Base-by-base conservation (phyloP, 768 basidiomycete genomes). In the Coprinopsis sp. region DNA sequence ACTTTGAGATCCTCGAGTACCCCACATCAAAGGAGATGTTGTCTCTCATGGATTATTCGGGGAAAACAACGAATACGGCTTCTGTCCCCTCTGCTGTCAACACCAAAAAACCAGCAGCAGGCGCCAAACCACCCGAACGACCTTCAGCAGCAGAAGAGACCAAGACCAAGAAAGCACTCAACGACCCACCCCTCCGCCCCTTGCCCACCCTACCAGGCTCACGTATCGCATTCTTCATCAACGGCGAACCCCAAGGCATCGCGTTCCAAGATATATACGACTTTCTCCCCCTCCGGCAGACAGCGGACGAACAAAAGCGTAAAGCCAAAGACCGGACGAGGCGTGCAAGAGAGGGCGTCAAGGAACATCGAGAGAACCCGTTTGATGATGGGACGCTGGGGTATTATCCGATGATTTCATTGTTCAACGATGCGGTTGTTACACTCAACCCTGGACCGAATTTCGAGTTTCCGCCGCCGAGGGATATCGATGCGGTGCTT, bases 361-460 rank as follows among this genome's bases (percentile, higher is more conserved):
- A 83, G 43, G 82, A 87, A 56, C 84, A 86, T 59, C 76, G 76
- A 49, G 87, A 90, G 65, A 93, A 93, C 51, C 78, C 78, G 2
- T 89, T 91, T 57, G 93, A 99, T 62, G 96, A 99, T 62, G 96
- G 95, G 16, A 83, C 87, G 16, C 69, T 96, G 5, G 96, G 96
- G 1, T 99, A 99, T 65, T 98, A 92, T 62, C 92, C 95, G 0
- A 84, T 97, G 69, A 79, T 96, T 53, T 95, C 91, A 3, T 72
- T 95, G 29, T 99, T 91, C 71, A 94, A 93, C 57, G 84, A 86
- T 50, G 95, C 91, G 0, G 79, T 81, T 49, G 86, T 93, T 11
- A 75, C 64, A 37, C 73, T 95, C 47, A 97, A 99, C 59, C 81
- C 93, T 14, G 96, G 96, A 1, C 96, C 96, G 0, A 63, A 84